Evolutionary conservation across 2,329 filamentous ascomycete genomes (phyloP), one percentile per base, ranked within the genome.

Genomic region (Cladosporium cucumerinum): DNA sequence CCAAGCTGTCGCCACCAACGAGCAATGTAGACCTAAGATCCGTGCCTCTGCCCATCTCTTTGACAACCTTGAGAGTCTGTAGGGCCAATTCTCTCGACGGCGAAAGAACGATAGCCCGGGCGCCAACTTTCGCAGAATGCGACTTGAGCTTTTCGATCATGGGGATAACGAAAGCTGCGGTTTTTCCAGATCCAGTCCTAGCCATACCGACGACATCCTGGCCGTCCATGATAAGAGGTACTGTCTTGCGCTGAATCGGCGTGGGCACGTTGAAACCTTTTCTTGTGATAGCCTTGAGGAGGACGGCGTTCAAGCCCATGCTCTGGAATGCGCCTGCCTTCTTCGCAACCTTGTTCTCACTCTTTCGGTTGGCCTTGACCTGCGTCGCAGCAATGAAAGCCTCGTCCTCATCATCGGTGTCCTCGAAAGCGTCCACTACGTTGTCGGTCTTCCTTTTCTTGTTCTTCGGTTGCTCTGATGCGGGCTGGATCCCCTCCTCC

Each of bases 201-300:
- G 95, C 95, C 95, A 99, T 99, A 70, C 93, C 96, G 26, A 99
- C 94, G n/a, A 98, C 91, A 84, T 99, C 95, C 79, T 93, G 91
- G 62, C 90, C 87, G 67, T 96, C 91, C 71, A 98, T 83, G 63
- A 99, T 87, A 63, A 98, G 82, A 4, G 95, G 96, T 57, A 99
- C 97, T 1, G 95, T 92, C 79, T 98, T 98, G 71, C 95, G 87
- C 81, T 99, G 95, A 78, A 99, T 99, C 0, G 95, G 95, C 0
- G 95, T 99, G 4, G 96, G 96, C 2, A 98, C 92, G 0, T 90
- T 92, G 79, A 97, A 99, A 18, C 95, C 96, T 80, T 98, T 99
- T 72, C 91, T 86, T 14, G 91, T 86, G 69, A 99, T 98, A 1
- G 95, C 92, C 74, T 96, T 95, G 26, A 99, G 83, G 5, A 99